A percentile compares a stretch with the other conserved stretches of the same genome.
phyloP scores from a whole-genome alignment of 768 basidiomycete genomes.

The Pleurotus tuoliensis region DNA sequence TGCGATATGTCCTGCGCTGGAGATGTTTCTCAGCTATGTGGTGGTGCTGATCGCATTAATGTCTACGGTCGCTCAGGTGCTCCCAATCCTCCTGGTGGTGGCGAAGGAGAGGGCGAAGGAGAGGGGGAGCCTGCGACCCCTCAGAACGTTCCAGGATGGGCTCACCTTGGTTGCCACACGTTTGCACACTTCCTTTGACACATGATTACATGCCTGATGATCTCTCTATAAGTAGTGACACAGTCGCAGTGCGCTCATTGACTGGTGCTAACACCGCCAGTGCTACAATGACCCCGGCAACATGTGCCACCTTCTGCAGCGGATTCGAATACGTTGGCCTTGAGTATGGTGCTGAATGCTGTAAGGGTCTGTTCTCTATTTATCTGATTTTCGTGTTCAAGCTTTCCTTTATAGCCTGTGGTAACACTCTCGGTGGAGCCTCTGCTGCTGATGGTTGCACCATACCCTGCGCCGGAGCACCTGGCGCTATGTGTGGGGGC shows the following conservation, averaged over 20 bases:
- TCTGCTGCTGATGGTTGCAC: slow-evolving; percentile 10
- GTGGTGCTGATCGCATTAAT: slow-evolving; percentile 4
- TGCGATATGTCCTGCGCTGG: slow-evolving; percentile 7
- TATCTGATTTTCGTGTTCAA: neutral
- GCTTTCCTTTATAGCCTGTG: slow-evolving; percentile 32
- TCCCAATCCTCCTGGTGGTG: neutral
- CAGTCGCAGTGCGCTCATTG: neutral
- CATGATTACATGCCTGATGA: neutral
- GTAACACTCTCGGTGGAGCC: slow-evolving; percentile 20
- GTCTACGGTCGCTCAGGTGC: slow-evolving; percentile 1
- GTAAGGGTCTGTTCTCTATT: slow-evolving; percentile 7
- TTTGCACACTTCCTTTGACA: neutral
- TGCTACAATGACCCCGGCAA: slow-evolving; percentile 14
- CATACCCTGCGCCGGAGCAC: slow-evolving; percentile 14
- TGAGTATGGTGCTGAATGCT: slow-evolving; percentile 37
- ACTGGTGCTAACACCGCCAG: slow-evolving; percentile 1
- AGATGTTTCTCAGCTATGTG: neutral
- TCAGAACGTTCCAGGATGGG: neutral
- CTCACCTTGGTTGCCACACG: neutral
- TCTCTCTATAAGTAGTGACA: neutral
- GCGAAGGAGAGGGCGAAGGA: neutral
- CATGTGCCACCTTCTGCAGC: slow-evolving; percentile 16
- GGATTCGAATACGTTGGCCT: slow-evolving; percentile 44
- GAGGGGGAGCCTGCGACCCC: neutral
- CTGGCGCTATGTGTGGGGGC: slow-evolving; percentile 10